These are phyloP conservation scores for Orbilia brochopaga DNA, from an alignment of 2,329 filamentous ascomycete species.

Conservation along the genomic window DNA sequence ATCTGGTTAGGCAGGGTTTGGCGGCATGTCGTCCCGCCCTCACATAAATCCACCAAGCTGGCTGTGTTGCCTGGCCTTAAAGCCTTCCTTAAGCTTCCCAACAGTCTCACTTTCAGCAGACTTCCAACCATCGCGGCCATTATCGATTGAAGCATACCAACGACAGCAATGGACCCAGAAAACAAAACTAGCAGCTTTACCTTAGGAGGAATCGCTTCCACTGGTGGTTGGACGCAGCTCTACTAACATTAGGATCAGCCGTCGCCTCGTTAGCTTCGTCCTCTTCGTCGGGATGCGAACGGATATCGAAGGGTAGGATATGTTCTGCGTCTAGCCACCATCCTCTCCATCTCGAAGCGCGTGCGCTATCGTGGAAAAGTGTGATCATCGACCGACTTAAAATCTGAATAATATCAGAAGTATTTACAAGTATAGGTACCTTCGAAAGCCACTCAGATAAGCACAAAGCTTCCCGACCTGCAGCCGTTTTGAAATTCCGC, in stretches of 20 bases:
- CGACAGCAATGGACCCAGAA: neutral
- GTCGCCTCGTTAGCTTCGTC: neutral
- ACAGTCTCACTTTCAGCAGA: conserved; percentile 14
- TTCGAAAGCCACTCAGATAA: neutral
- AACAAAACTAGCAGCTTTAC: conserved; percentile 13
- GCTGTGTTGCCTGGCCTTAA: conserved; percentile 38
- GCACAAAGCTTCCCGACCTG: neutral
- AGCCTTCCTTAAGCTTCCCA: conserved; percentile 1
- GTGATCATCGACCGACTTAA: conserved; percentile 24
- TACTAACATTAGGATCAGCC: too few relatives aligned
- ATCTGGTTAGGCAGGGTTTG: conserved; percentile 49
- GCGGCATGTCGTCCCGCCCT: conserved; percentile 43
- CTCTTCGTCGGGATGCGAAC: neutral
- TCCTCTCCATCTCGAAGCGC: neutral
- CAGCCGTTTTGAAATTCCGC: conserved; percentile 14
- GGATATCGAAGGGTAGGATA: neutral
- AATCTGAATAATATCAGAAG: conserved; percentile 11
- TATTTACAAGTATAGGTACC: conserved; percentile 9
- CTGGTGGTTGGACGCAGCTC: conserved; percentile 20
- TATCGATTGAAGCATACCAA: too few relatives aligned
- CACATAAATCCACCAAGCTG: conserved; percentile 42
- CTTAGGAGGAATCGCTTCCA: conserved; percentile 30
- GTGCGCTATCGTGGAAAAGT: conserved; percentile 22
- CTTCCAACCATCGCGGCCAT: conserved; percentile 10
- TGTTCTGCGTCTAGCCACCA: conserved; percentile 15